Base-by-base conservation (phyloP, 768 basidiomycete genomes). In the Lyophyllum atratum region DNA sequence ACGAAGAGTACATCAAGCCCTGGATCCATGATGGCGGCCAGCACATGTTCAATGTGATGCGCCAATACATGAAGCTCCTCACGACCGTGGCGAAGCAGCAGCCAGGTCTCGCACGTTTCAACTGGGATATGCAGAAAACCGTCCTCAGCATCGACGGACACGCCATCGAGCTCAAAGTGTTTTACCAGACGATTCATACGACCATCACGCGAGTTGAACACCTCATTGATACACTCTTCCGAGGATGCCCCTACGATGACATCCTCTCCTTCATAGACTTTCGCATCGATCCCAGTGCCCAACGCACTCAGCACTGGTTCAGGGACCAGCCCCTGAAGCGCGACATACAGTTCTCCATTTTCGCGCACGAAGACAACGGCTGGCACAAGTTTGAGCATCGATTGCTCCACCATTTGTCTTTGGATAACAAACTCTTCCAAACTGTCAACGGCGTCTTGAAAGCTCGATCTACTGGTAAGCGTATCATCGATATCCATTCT, bases 21-120 rank as follows among this genome's bases (percentile, higher is more conserved):
- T 56, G 47, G 47, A 56, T 56, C 29, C 47, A 49, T 31, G 40
- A 56, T 14, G 40, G 40, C 17, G 21, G 26, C 1, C 47, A 49
- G 7, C 26, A 29, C 17, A n/a, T 43, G 2, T 50, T 56, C 17
- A 49, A 26, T 4, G 34, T 28, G 1, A 15, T 56, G 1, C 28
- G 40, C 1, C 47, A 49, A 6, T 19, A 42, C 21, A 56, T 56
- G 55, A 22, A 28, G 21, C 42, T 43, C 3, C n/a, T 49, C 22
- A 50, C 40, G 21, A 24, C 37, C 2, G 21, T 56, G 10, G 28
- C 39, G 0, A 28, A 49, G 11, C 7, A 29, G 37, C 39, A 56
- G 22, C 48, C 48, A 6, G 40, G 49, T 0, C 14, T 50, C 34
- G 21, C 55, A 0, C 19, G 40, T 3, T 56, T 56, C 31, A 28